These are phyloP conservation scores for Fonsecaea pedrosoi DNA, from an alignment of 2,329 filamentous ascomycete genomes.

Conservation along the genomic window DNA sequence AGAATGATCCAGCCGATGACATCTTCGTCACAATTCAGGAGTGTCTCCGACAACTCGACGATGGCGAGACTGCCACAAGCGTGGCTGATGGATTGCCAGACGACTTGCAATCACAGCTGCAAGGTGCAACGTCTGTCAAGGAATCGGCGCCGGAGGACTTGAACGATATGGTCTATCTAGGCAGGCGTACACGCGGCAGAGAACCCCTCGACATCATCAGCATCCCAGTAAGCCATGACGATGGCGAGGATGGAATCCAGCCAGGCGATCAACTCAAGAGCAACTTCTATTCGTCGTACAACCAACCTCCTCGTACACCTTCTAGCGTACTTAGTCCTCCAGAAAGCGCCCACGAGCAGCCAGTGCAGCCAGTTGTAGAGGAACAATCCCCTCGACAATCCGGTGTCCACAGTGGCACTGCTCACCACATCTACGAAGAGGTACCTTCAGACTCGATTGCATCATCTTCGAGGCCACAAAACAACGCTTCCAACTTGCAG, in stretches of 20 bases:
- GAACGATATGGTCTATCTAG: neutral
- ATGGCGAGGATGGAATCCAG: neutral
- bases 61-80: neutral
- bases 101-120: neutral
- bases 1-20: neutral
- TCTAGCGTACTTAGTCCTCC: neutral
- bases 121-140: neutral
- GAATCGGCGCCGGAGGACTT: neutral
- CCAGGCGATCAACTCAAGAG: neutral
- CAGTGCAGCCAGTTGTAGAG: neutral
- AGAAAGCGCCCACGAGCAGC: neutral
- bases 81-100: neutral
- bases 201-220: neutral
- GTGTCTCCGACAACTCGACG: slow-evolving; percentile 8
- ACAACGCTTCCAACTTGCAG: neutral
- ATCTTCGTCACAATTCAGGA: slow-evolving; percentile 3
- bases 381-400: neutral
- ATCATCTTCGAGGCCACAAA: neutral
- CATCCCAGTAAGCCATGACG: neutral
- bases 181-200: neutral
- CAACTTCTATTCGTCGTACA: neutral
- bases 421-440: neutral
- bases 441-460: neutral
- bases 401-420: neutral
- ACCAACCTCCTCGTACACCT: neutral